phyloP scores from a whole-genome alignment of 2,329 filamentous ascomycete genomes.

The Paraphaeosphaeria minitans region DNA sequence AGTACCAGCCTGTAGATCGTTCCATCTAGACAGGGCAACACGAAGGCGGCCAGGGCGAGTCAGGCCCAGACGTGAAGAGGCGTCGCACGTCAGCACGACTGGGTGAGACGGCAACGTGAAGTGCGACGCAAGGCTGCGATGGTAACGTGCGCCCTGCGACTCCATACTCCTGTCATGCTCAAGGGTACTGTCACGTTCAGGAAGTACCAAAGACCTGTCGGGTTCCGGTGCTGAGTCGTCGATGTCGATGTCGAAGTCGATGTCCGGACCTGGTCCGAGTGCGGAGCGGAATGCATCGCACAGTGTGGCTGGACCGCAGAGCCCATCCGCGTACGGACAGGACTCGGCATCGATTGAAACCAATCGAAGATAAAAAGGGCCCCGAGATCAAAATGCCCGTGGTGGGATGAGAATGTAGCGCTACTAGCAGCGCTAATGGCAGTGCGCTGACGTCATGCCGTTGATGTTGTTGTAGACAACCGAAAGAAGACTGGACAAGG shows the following conservation, averaged over 20 bases:
- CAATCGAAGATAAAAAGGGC: neutral
- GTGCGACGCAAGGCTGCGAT: neutral
- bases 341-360: neutral
- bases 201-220: neutral
- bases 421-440: conserved; percentile 14
- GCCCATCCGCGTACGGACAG: neutral
- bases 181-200: neutral
- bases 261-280: conserved; percentile 7
- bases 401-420: conserved; percentile 15
- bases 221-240: neutral
- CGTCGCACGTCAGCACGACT: conserved; percentile 9
- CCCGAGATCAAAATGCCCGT: neutral
- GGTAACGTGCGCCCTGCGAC: neutral
- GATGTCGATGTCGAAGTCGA: neutral
- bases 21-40: conserved; percentile 5
- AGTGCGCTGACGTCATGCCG: conserved; percentile 19
- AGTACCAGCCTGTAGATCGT: conserved; percentile 7
- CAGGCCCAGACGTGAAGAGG: conserved; percentile 1
- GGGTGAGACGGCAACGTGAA: neutral
- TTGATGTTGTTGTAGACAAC: conserved; percentile 20
- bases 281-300: neutral
- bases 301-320: neutral
- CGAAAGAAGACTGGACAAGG: conserved; percentile 21
- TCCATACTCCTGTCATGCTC: neutral
- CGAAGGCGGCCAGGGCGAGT: neutral